phyloP scores from a whole-genome alignment of 192 early-diverging fungal genomes.

The Allomyces javanicus region DNA sequence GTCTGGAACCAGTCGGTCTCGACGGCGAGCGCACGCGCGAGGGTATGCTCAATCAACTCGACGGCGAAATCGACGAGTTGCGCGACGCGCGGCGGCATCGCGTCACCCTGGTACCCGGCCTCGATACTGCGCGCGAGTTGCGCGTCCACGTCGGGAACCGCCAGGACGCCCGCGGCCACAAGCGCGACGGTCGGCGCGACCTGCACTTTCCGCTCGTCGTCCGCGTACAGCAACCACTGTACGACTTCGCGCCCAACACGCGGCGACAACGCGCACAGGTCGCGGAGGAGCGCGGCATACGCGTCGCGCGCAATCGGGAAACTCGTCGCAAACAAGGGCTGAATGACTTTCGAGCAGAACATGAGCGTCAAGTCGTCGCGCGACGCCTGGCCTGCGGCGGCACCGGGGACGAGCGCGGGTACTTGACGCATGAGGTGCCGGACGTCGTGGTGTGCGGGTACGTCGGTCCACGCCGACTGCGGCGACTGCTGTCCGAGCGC shows the following conservation, averaged over 20 bases:
- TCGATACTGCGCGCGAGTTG: constrained; percentile 77
- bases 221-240: constrained; percentile 78
- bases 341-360: constrained; percentile 75
- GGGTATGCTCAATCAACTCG: constrained; percentile 45
- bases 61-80: constrained; percentile 52
- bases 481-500: constrained; percentile 14
- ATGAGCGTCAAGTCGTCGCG: constrained; percentile 63
- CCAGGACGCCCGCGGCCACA: constrained; percentile 58
- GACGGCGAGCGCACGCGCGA: constrained; percentile 6
- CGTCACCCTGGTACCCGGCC: constrained; percentile 13
- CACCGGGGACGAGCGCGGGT: constrained; percentile 21
- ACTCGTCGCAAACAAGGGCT: constrained; percentile 61
- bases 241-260: constrained; percentile 65
- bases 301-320: constrained; percentile 52
- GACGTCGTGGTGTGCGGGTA: constrained; percentile 65
- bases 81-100: no score
- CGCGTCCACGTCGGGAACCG: constrained; percentile 61
- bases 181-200: constrained; percentile 64
- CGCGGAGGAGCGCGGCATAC: constrained; percentile 62
- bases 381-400: constrained; percentile 13
- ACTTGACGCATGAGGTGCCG: constrained; percentile 52
- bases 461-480: constrained; percentile 28
- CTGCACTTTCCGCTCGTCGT: constrained; percentile 88
- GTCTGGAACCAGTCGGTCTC: constrained; percentile 34
- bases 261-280: constrained; percentile 65